Percentiles rank a stretch among this genome's conserved stretches.
phyloP scores from a whole-genome alignment of 768 basidiomycete genomes.

The Sarcodon sp. region DNA sequence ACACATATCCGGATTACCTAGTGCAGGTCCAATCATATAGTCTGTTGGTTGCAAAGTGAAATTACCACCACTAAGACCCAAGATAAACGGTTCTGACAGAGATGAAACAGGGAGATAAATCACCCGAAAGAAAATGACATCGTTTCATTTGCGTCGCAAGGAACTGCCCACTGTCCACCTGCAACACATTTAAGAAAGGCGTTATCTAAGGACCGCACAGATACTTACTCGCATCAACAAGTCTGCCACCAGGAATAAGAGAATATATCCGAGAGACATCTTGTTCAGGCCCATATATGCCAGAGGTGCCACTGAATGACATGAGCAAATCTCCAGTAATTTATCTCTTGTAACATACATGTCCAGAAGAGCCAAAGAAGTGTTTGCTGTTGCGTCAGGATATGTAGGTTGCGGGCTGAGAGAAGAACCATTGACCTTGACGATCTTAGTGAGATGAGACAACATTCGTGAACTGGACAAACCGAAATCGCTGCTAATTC shows the following conservation, averaged over 20 bases:
- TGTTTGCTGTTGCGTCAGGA: slow-evolving; percentile 35
- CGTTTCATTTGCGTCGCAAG: slow-evolving; percentile 46
- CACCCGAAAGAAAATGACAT: slow-evolving; percentile 65
- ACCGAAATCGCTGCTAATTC: slow-evolving; percentile 45
- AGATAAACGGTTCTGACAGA: neutral
- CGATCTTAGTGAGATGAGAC: neutral
- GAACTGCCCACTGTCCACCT: slow-evolving; percentile 67
- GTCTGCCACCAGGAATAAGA: slow-evolving; percentile 48
- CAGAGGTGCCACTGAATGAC: slow-evolving; percentile 44
- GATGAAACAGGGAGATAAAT: slow-evolving; percentile 7
- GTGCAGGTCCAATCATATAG: slow-evolving; percentile 61
- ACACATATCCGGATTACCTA: slow-evolving; percentile 53
- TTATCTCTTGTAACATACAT: slow-evolving; percentile 26
- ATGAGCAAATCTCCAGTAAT: neutral
- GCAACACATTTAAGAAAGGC: neutral
- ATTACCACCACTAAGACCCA: slow-evolving; percentile 22
- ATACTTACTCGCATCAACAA: slow-evolving; percentile 46
- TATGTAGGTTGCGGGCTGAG: slow-evolving; percentile 53
- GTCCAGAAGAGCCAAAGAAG: slow-evolving; percentile 60
- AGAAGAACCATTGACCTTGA: slow-evolving; percentile 42
- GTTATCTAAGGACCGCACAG: neutral
- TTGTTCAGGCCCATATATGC: slow-evolving; percentile 67
- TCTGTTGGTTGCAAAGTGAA: slow-evolving; percentile 65
- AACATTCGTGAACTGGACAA: slow-evolving; percentile 7
- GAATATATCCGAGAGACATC: slow-evolving; percentile 59